Percentiles rank a stretch among this genome's conserved stretches.
Evolutionary conservation across 306 rosid genomes (phyloP).

Genomic region (Erythrophleum fordii): DNA sequence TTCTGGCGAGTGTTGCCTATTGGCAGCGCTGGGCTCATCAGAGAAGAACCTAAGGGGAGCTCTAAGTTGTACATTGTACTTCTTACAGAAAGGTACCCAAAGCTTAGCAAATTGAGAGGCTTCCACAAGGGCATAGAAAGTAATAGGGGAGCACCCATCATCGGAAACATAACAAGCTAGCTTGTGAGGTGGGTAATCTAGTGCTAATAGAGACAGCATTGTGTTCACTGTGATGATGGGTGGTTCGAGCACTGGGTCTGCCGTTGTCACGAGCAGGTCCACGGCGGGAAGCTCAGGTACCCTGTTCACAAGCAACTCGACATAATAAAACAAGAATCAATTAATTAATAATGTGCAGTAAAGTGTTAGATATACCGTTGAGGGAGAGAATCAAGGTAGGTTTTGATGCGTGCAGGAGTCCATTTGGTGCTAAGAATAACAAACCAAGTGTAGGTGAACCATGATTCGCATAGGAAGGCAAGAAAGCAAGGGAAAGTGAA

Average conservation of each 20-base stretch:
- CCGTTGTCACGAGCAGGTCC: conserved; percentile 79
- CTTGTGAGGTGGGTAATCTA: conserved; percentile 77
- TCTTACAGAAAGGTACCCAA: conserved; percentile 76
- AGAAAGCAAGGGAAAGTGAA: not conserved
- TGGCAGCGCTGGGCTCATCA: not conserved
- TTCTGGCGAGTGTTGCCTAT: not conserved
- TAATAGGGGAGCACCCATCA: conserved; percentile 68
- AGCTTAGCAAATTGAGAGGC: conserved; percentile 58
- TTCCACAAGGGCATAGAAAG: conserved; percentile 58
- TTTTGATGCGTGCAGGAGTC: not conserved
- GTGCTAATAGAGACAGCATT: conserved; percentile 63
- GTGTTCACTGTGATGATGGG: conserved; percentile 67
- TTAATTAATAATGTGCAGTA: not conserved
- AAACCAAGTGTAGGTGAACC: not conserved
- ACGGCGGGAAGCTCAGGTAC: conserved; percentile 59
- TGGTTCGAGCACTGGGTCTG: conserved; percentile 68
- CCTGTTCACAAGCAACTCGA: conserved; percentile 35
- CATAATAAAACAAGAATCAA: not conserved
- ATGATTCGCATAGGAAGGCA: not conserved
- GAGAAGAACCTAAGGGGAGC: conserved; percentile 72
- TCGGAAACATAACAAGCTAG: conserved; percentile 82
- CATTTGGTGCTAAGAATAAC: not conserved
- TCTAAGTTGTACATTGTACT: conserved; percentile 52
- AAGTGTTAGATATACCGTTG: not conserved
- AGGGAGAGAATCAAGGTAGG: not conserved